Evolutionary conservation across 352 stramenopile species (phyloP).

Genomic region (Phytophthora chlamydospora): DNA sequence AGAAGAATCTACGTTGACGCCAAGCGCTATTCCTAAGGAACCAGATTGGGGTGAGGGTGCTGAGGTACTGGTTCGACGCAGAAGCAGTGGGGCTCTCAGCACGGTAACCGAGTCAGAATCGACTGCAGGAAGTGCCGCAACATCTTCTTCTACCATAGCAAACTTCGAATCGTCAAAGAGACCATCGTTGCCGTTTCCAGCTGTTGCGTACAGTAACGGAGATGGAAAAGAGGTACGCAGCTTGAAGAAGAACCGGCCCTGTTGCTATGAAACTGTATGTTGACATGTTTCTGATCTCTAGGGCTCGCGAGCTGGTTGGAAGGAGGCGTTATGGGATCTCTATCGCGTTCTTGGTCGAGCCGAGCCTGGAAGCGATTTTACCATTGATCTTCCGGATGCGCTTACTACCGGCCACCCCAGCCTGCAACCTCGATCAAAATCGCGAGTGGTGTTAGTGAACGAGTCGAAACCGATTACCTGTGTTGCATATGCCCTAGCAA

Average conservation of each 20-base stretch:
- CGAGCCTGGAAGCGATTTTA: slow-evolving; percentile 72
- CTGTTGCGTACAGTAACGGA: slow-evolving; percentile 11
- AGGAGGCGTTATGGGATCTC: slow-evolving; percentile 70
- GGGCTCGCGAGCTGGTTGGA: slow-evolving; percentile 52
- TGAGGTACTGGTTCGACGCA: slow-evolving; percentile 39
- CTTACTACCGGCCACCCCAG: slow-evolving; percentile 86
- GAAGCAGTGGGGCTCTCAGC: slow-evolving; percentile 46
- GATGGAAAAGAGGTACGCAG: slow-evolving; percentile 54
- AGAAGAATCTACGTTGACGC: slow-evolving; percentile 39
- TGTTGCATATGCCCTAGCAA: slow-evolving; percentile 95
- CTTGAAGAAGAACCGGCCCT: neutral
- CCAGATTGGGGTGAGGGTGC: slow-evolving; percentile 38
- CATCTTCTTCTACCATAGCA: slow-evolving; percentile 36
- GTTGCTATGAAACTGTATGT: neutral
- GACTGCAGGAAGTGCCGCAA: slow-evolving; percentile 28
- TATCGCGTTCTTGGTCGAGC: slow-evolving; percentile 68
- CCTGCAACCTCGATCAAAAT: slow-evolving; percentile 89
- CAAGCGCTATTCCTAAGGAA: slow-evolving; percentile 49
- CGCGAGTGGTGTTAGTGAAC: slow-evolving; percentile 92
- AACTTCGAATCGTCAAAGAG: slow-evolving; percentile 30
- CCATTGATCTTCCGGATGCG: slow-evolving; percentile 65
- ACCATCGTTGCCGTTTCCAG: slow-evolving; percentile 21
- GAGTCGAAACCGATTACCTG: slow-evolving; percentile 94
- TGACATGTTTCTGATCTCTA: neutral
- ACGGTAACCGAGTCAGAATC: slow-evolving; percentile 41